Percentiles rank a stretch among this genome's conserved stretches.
These are phyloP conservation scores for Pseudogymnoascus sp. DNA, from an alignment of 2,329 filamentous ascomycete species.

Conservation along the genomic window DNA sequence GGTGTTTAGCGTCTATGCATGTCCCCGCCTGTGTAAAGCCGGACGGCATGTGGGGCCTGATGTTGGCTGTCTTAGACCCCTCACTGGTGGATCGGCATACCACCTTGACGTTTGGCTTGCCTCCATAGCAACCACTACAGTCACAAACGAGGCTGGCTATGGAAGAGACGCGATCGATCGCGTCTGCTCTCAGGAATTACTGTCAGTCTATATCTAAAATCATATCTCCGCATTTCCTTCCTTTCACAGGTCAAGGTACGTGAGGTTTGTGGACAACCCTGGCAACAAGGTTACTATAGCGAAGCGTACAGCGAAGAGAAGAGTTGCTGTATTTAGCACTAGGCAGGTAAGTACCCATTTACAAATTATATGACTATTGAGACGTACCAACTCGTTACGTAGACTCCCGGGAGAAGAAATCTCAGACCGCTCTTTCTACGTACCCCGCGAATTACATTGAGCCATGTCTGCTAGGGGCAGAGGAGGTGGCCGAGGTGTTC, in stretches of 20 bases:
- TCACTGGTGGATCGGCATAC: neutral
- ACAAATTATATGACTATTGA: neutral
- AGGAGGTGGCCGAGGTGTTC: constrained; percentile 9
- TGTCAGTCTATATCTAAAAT: neutral
- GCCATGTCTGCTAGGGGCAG: neutral
- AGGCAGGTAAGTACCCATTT: neutral
- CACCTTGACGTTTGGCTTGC: neutral
- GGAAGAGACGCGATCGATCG: neutral
- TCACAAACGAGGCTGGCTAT: neutral
- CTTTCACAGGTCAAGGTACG: neutral
- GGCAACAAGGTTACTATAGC: neutral
- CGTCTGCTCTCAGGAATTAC: neutral
- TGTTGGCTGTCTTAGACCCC: neutral
- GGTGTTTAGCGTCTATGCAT: neutral
- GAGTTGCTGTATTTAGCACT: neutral
- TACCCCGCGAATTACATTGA: neutral
- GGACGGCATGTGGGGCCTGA: neutral
- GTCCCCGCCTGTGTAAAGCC: neutral
- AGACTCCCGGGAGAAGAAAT: neutral
- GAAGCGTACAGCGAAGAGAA: neutral
- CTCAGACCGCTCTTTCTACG: neutral
- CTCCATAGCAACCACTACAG: neutral
- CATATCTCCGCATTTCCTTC: neutral
- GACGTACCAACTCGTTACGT: neutral
- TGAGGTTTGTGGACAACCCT: neutral